phyloP scores from a whole-genome alignment of 1,139 yeast genomes.

The Geotrichum citri-aurantii region DNA sequence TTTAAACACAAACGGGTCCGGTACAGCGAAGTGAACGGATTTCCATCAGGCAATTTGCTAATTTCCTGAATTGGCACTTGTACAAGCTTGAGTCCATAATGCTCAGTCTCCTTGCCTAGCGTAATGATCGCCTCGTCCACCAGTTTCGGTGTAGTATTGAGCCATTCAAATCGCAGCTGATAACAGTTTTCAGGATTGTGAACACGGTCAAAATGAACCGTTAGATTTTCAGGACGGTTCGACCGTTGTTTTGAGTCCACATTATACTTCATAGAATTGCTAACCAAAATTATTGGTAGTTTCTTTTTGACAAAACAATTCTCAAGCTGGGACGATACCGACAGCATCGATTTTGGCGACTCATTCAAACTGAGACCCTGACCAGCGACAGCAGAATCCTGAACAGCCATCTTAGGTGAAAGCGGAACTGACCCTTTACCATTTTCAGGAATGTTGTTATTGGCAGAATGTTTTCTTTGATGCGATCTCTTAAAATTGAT shows the following conservation, averaged over 20 bases:
- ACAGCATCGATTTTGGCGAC: background rate
- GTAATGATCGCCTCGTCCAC: constrained; percentile 81
- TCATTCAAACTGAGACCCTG: background rate
- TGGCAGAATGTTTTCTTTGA: constrained; percentile 5
- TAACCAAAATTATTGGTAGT: constrained; percentile 42
- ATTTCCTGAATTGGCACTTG: constrained; percentile 91
- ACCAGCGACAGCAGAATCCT: background rate
- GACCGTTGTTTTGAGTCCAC: constrained; percentile 68
- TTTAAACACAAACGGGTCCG: constrained; percentile 46
- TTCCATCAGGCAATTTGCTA: constrained; percentile 63
- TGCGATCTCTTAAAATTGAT: constrained; percentile 2
- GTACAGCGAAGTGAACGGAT: constrained; percentile 86
- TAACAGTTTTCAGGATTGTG: constrained; percentile 95
- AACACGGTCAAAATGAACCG: constrained; percentile 83
- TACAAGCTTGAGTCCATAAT: constrained; percentile 81
- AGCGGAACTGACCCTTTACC: background rate
- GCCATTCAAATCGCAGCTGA: constrained; percentile 89
- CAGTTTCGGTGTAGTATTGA: constrained; percentile 79
- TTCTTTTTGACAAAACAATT: background rate
- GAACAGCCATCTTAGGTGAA: background rate
- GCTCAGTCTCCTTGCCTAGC: constrained; percentile 77
- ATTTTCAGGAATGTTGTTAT: background rate
- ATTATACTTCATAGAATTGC: constrained; percentile 61
- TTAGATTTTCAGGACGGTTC: constrained; percentile 68
- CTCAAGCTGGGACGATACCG: background rate